phyloP scores from a whole-genome alignment of 2,329 filamentous ascomycete species.

The Metarhizium guizhouense region DNA sequence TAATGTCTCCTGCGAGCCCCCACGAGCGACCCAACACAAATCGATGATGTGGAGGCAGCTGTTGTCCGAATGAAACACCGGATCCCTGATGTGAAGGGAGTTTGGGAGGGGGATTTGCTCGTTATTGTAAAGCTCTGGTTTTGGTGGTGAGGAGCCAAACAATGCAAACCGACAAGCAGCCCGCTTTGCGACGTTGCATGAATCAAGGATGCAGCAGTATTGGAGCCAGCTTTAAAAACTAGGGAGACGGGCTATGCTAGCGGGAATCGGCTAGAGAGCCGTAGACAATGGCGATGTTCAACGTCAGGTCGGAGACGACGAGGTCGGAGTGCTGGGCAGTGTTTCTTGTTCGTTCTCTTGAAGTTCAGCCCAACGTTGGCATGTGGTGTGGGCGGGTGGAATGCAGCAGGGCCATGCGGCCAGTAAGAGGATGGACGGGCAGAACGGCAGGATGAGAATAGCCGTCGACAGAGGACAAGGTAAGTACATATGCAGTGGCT shows the following conservation, averaged over 20 bases:
- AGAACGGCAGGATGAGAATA: background rate
- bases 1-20: background rate
- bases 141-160: background rate
- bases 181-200: background rate
- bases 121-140: background rate
- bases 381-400: background rate
- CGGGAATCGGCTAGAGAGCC: too few relatives aligned
- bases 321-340: background rate
- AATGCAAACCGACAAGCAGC: background rate
- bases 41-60: background rate
- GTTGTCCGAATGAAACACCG: background rate
- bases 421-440: background rate
- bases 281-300: background rate
- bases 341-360: background rate
- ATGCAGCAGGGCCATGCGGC: background rate
- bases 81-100: background rate
- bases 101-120: too few relatives aligned
- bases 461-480: background rate
- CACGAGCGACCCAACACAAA: background rate
- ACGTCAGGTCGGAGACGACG: background rate
- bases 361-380: constrained; percentile 2
- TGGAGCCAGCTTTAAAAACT: background rate
- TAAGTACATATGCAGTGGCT: background rate
- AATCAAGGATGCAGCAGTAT: background rate
- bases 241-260: background rate